Conservation (phyloP, 257 asterid genomes). For the Solanum ahanhuiri region DNA sequence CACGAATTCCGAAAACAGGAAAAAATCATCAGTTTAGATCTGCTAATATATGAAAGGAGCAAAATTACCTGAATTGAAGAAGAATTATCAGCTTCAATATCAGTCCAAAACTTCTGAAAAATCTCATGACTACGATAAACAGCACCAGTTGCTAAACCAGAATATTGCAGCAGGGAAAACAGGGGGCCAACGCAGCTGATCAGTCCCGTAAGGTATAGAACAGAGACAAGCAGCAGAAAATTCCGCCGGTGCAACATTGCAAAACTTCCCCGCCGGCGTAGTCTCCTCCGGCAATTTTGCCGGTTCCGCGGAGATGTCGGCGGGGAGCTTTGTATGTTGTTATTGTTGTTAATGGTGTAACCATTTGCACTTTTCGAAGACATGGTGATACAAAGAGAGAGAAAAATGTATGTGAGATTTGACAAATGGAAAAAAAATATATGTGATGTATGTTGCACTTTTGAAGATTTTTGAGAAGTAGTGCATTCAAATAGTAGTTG, state of each 20-base stretch:
- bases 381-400: background rate
- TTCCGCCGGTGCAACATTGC: background rate
- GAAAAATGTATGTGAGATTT: background rate
- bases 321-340: background rate
- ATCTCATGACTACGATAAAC: constrained; percentile 58
- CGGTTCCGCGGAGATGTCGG: constrained; percentile 1
- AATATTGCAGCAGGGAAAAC: constrained; percentile 42
- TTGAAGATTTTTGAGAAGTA: background rate
- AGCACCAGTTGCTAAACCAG: constrained; percentile 25
- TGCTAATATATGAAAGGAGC: background rate
- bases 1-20: background rate
- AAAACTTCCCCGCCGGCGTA: constrained; percentile 9
- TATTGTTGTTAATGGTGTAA: background rate
- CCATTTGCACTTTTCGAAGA: background rate
- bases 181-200: constrained; percentile 61
- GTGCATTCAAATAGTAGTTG: background rate
- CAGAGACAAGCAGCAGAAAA: constrained; percentile 1
- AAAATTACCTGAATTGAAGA: constrained; percentile 46
- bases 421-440: background rate
- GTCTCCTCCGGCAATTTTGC: constrained; percentile 2
- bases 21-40: background rate
- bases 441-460: background rate
- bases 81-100: constrained; percentile 53
- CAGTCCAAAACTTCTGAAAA: constrained; percentile 52
- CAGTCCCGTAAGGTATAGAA: constrained; percentile 53